These are phyloP conservation scores for Tolypocladium nubicola DNA, from an alignment of 2,329 filamentous ascomycete genomes.

Conservation along the genomic window DNA sequence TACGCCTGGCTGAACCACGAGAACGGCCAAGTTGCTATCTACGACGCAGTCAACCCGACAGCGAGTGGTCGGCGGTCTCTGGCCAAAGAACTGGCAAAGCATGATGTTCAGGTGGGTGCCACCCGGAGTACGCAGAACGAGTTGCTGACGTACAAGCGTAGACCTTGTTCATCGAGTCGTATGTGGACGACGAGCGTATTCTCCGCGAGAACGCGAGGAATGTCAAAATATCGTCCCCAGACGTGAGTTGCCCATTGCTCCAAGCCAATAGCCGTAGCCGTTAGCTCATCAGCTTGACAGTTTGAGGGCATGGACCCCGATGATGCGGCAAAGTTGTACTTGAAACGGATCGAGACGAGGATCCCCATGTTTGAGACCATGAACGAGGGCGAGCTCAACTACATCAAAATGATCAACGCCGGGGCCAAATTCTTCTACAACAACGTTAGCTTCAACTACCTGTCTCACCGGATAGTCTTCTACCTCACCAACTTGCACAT, in stretches of 20 bases:
- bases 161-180: conserved; percentile 95
- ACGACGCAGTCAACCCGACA: conserved; percentile 93
- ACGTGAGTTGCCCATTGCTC: conserved; percentile 43
- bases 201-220: conserved; percentile 94
- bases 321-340: conserved; percentile 85
- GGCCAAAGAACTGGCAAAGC: conserved; percentile 94
- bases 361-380: conserved; percentile 97
- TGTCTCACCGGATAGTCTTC: conserved; percentile 95
- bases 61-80: conserved; percentile 71
- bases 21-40: conserved; percentile 96
- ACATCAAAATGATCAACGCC: conserved; percentile 99
- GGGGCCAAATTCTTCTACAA: conserved; percentile 91
- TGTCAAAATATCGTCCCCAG: conserved; percentile 95
- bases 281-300: conserved; percentile 26
- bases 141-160: conserved; percentile 23
- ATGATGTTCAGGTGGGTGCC: conserved; percentile 70
- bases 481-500: conserved; percentile 97
- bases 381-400: conserved; percentile 88
- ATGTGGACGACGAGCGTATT: conserved; percentile 85
- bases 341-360: conserved; percentile 78
- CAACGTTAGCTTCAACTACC: conserved; percentile 91
- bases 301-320: conserved; percentile 88
- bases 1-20: conserved; percentile 94
- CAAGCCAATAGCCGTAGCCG: background rate
- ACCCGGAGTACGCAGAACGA: background rate